A percentile compares a stretch with the other conserved stretches of the same genome.
These are phyloP conservation scores for Aspergillus sp. DNA, from an alignment of 2,329 filamentous ascomycete species.

Conservation along the genomic window DNA sequence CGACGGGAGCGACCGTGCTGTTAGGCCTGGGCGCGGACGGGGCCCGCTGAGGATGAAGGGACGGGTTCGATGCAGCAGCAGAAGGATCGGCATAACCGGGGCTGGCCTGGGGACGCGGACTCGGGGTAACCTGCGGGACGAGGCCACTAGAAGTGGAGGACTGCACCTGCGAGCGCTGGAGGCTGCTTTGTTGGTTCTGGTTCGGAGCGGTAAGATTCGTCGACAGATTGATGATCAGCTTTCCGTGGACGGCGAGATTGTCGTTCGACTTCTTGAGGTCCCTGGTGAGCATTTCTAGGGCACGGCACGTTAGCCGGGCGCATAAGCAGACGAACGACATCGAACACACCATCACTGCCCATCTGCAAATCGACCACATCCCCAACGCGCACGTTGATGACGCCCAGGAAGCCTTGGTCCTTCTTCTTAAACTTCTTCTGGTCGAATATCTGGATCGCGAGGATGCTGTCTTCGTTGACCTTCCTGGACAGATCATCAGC, in stretches of 20 bases:
- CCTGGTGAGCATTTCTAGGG: conserved; percentile 83
- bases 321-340: neutral
- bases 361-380: conserved; percentile 86
- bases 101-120: conserved; percentile 17
- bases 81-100: conserved; percentile 21
- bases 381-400: conserved; percentile 93
- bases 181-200: conserved; percentile 39
- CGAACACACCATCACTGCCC: conserved; percentile 72
- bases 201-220: conserved; percentile 72
- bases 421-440: conserved; percentile 99
- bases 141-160: conserved; percentile 31
- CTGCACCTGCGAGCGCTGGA: conserved; percentile 26
- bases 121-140: conserved; percentile 22
- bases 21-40: conserved; percentile 26
- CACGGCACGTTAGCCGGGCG: conserved; percentile 7
- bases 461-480: conserved; percentile 88
- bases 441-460: conserved; percentile 97
- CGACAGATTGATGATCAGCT: conserved; percentile 91
- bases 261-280: conserved; percentile 97
- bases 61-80: conserved; percentile 23
- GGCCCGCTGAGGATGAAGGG: conserved; percentile 25
- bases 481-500: conserved; percentile 46
- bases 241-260: conserved; percentile 94
- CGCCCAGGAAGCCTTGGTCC: conserved; percentile 95
- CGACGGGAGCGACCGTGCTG: conserved; percentile 33